Evolutionary conservation across 345 rosid genomes (phyloP).

Genomic region (Eucalyptus melliodora): DNA sequence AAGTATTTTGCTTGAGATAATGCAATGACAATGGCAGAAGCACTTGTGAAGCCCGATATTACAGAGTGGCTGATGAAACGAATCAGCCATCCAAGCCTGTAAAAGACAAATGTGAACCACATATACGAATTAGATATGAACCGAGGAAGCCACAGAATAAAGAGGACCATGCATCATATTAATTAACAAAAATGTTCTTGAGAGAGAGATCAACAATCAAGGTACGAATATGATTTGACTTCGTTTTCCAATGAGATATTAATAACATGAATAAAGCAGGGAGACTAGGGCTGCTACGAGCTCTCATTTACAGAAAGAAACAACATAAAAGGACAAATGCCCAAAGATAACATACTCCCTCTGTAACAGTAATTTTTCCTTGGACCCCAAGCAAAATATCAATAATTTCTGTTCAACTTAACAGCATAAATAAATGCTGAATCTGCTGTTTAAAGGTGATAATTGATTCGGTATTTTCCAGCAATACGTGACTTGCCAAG

Average conservation of each 20-base stretch:
- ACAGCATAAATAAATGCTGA: background rate
- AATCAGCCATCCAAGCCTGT: constrained; percentile 98
- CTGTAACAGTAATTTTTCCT: background rate
- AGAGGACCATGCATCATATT: background rate
- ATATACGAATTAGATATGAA: background rate
- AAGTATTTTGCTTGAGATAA: constrained; percentile 93
- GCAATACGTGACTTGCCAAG: background rate
- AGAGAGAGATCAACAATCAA: background rate
- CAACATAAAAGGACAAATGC: background rate
- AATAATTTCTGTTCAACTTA: background rate
- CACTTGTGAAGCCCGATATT: constrained; percentile 92
- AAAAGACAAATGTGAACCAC: background rate
- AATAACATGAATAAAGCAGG: background rate
- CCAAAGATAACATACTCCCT: background rate
- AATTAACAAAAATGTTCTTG: background rate
- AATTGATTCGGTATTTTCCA: background rate
- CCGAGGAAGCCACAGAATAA: background rate
- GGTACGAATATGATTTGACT: background rate
- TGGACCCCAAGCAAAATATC: background rate
- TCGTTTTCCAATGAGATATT: background rate
- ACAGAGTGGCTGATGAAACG: constrained; percentile 99
- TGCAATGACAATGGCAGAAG: constrained; percentile 95
- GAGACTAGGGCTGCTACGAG: background rate
- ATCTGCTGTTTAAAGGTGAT: background rate
- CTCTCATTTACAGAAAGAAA: background rate